Evolutionary conservation across 2,329 filamentous ascomycete genomes (phyloP).

Genomic region (Ophiostoma piceae): DNA sequence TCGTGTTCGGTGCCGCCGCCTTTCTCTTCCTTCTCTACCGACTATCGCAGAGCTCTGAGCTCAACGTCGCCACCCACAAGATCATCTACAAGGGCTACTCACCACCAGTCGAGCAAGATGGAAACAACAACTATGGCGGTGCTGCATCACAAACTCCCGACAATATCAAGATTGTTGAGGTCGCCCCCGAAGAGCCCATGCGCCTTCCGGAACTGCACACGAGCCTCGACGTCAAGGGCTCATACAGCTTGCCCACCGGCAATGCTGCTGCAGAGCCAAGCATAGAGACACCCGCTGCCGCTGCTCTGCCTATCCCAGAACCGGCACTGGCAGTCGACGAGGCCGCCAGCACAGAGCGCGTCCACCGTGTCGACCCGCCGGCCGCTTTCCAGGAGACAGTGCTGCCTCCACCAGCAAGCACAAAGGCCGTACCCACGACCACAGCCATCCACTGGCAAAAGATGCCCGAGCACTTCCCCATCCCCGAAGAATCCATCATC

Average conservation of each 20-base stretch:
- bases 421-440: slow-evolving; percentile 23
- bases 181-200: slow-evolving; percentile 23
- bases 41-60: slow-evolving; percentile 40
- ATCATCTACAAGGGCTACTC: slow-evolving; percentile 26
- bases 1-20: slow-evolving; percentile 51
- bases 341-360: slow-evolving; percentile 25
- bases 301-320: neutral
- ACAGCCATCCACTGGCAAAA: slow-evolving; percentile 64
- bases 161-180: slow-evolving; percentile 16
- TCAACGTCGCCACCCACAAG: slow-evolving; percentile 28
- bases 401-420: neutral
- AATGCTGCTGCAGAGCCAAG: slow-evolving; percentile 17
- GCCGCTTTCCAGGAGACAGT: slow-evolving; percentile 17
- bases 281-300: neutral
- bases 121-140: neutral
- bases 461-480: slow-evolving; percentile 69
- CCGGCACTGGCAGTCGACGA: neutral
- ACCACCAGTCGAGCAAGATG: slow-evolving; percentile 13
- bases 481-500: slow-evolving; percentile 65
- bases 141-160: slow-evolving; percentile 15
- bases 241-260: slow-evolving; percentile 30
- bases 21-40: slow-evolving; percentile 52
- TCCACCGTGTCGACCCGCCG: neutral
- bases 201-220: slow-evolving; percentile 32
- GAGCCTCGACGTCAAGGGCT: slow-evolving; percentile 30